Evolutionary conservation across 495 filamentous ascomycete genomes (phyloP), one percentile per base, ranked within the genome.

Genomic region (Neurospora sp.): DNA sequence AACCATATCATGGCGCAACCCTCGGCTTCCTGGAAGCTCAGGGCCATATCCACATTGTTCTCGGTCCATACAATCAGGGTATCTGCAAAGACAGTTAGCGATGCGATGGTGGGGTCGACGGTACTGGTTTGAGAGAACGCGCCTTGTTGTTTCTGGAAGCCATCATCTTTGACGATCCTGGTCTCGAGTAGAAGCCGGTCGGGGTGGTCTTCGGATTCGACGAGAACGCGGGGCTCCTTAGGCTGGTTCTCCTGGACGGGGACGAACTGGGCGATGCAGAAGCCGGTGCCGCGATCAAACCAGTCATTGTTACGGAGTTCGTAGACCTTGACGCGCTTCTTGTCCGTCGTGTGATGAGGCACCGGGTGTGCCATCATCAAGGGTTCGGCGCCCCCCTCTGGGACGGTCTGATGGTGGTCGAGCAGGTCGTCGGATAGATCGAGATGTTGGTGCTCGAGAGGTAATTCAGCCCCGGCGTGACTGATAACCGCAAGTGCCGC

Each of bases 31-130:
- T 99, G 96, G 81, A 99, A 99, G 81, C 95, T 98, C 71, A 99
- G 87, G 40, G 96, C 96, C 96, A 99, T 98, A 79, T 99, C 96
- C 72, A 92, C 90, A 38, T 91, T 91, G 83, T 89, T 92, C 53
- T 99, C 96, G 22, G 96, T 98, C 96, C 96, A 99, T 65, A 99
- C 94, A 68, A 99, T 99, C 65, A 99, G 88, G 18, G 96, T 99
- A 81, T 98, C 96, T 94, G 81, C 69, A 77, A 74, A 45, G 41
- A 65, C 47, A 31, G 74, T 86, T 75, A 86, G 75, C 69, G 1
- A 74, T 9, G 70, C n/a, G 68, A 47, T 70, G 20, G 20, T n/a
- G 40, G 31, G 8, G 14, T 37, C 70, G 22, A n/a, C 8, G 6
- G 68, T 27, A 39, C 3, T 16, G 12, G 2, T 16, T 37, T 35